phyloP scores from a whole-genome alignment of 129 eudicot species.

The Flaveria bidentis region DNA sequence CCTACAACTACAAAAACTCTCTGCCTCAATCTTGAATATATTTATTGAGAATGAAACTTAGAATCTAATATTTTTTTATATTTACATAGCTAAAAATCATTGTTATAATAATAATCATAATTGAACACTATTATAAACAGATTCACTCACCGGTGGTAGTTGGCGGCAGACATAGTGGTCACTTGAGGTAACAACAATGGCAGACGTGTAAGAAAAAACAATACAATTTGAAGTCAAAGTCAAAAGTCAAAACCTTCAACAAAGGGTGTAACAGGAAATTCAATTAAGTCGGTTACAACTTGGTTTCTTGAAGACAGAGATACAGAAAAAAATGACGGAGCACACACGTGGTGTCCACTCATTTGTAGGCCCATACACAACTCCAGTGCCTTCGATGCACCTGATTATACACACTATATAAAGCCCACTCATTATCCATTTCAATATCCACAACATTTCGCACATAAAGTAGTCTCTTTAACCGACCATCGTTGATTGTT shows the following conservation, averaged over 20 bases:
- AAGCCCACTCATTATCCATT: slow-evolving; percentile 31
- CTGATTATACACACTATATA: not conserved
- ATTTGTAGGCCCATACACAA: slow-evolving; percentile 20
- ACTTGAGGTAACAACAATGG: not conserved
- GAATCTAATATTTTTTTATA: too few species aligned
- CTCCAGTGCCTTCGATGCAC: not conserved
- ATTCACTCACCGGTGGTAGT: not conserved
- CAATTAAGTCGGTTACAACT: slow-evolving; percentile 22
- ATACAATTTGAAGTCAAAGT: slow-evolving; percentile 22
- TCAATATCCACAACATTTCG: not conserved
- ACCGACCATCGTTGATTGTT: not conserved
- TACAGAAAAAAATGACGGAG: slow-evolving; percentile 7
- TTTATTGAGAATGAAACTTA: too few species aligned
- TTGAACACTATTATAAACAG: too few species aligned
- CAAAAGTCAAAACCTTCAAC: slow-evolving; percentile 6
- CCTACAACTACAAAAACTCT: too few species aligned
- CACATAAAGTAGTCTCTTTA: not conserved
- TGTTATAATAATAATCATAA: too few species aligned
- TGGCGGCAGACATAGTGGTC: not conserved
- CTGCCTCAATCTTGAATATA: too few species aligned
- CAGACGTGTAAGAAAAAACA: not conserved
- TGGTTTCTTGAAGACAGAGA: slow-evolving; percentile 22
- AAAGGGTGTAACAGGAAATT: slow-evolving; percentile 20
- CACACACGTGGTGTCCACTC: slow-evolving; percentile 33
- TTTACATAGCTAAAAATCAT: too few species aligned